Evolutionary conservation across 1,284 basidiomycete genomes (phyloP), one percentile per base, ranked within the genome.

Genomic region (Hypsizygus ulmarius): DNA sequence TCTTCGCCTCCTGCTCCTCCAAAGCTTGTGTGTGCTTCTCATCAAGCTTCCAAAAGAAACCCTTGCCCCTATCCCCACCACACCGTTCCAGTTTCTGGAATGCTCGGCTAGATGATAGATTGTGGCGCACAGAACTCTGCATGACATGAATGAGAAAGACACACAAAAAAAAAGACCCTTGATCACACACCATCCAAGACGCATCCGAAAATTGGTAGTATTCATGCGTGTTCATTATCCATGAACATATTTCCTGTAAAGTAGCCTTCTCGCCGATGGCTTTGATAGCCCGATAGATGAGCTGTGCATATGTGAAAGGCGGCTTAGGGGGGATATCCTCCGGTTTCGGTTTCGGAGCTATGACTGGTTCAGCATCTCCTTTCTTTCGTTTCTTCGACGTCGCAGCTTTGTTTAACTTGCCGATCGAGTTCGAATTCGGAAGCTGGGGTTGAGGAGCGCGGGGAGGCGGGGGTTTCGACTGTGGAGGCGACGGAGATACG

Each of bases 101-200:
- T 0, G 90, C 90, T 52, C 86, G 84, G 64, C 90, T 89, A 21
- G 92, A 89, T 1, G 91, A 93, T 15, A 97, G 69, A 64, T 93
- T 95, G 65, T 96, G 93, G 35, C 93, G 85, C 42, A 96, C 88
- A 32, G 93, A 95, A 60, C 90, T 93, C 85, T 96, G 59, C 28
- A 55, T 9, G 6, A 45, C 51, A 35, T 38, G 37, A n/a, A 30
- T 43, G 32, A 41, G 46, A 40, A 29, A 15, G 18, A 10, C 39
- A 27, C 48, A 32, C 41, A 50, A 49, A 29, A 47, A 36, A 40
- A 41, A 25, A 61, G 53, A 33, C 46, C 47, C 28, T 28, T 36
- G 43, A 27, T 38, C 10, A 71, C 81, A 57, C 54, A 90, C 89
- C 84, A 90, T 90, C 93, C 93, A 96, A 34, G 88, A 89, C 49